Conservation (phyloP, 1,284 basidiomycete species). For the Ganoderma sp. region DNA sequence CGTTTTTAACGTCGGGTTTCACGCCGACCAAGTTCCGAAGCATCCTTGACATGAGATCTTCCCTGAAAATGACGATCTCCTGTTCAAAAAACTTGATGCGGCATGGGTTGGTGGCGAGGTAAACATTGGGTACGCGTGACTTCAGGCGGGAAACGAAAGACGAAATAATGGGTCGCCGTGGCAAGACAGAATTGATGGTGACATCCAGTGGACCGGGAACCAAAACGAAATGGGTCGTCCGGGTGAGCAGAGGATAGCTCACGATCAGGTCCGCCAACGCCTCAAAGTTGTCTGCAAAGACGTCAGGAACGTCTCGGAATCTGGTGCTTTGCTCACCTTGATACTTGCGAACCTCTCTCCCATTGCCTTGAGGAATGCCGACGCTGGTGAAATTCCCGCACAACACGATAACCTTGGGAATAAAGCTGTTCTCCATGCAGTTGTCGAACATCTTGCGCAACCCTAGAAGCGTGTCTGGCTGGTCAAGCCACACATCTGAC, state of each 20-base stretch:
- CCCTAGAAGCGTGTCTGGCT: conserved; percentile 80
- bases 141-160: conserved; percentile 74
- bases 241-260: conserved; percentile 78
- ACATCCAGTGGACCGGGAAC: conserved; percentile 95
- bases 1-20: conserved; percentile 75
- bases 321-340: conserved; percentile 60
- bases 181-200: conserved; percentile 76
- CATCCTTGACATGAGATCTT: conserved; percentile 95
- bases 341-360: conserved; percentile 81
- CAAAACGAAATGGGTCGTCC: conserved; percentile 88
- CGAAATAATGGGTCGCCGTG: conserved; percentile 80
- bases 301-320: not conserved
- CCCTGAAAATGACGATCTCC: conserved; percentile 93
- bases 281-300: conserved; percentile 78
- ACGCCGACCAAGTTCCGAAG: conserved; percentile 89
- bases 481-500: conserved; percentile 95
- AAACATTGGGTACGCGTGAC: conserved; percentile 74
- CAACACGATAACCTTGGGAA: conserved; percentile 86
- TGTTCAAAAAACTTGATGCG: conserved; percentile 95
- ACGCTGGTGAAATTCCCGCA: conserved; percentile 95
- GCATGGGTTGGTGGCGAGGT: conserved; percentile 92
- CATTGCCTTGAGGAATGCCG: conserved; percentile 79
- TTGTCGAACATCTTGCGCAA: conserved; percentile 89
- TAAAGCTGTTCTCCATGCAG: conserved; percentile 87
- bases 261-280: conserved; percentile 84